Percentiles rank a stretch among this genome's conserved stretches.
Evolutionary conservation across 176 grass and related monocot species (phyloP).

Genomic region (Dactylis glomerata): DNA sequence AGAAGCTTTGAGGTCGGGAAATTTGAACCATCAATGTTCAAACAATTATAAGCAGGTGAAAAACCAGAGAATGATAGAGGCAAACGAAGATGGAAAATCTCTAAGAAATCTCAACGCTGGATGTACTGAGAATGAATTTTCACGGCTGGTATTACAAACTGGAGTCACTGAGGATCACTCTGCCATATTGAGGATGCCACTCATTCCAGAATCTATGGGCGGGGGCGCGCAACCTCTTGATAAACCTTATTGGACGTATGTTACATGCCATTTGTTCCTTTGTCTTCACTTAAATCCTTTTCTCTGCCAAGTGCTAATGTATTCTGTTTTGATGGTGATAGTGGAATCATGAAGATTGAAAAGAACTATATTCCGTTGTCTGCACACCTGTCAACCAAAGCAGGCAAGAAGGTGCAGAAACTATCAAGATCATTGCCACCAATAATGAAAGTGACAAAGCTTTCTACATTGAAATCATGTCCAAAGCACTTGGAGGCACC

Average conservation of each 20-base stretch:
- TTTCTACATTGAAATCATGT: slow-evolving; percentile 50
- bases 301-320: neutral
- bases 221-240: slow-evolving; percentile 6
- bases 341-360: slow-evolving; percentile 63
- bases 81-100: slow-evolving; percentile 12
- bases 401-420: slow-evolving; percentile 47
- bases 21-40: neutral
- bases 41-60: neutral
- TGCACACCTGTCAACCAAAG: slow-evolving; percentile 56
- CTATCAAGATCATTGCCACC: slow-evolving; percentile 42
- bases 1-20: neutral
- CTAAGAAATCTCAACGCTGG: neutral
- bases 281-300: neutral
- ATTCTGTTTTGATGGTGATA: slow-evolving; percentile 23
- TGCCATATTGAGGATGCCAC: slow-evolving; percentile 1
- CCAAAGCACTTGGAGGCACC: slow-evolving; percentile 45
- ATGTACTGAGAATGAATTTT: neutral
- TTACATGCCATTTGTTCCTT: neutral
- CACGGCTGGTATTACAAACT: slow-evolving; percentile 13
- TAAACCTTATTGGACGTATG: slow-evolving; percentile 44
- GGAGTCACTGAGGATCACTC: neutral
- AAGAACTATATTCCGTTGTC: slow-evolving; percentile 43
- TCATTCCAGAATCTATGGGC: slow-evolving; percentile 17
- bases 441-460: slow-evolving; percentile 37
- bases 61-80: neutral